Evolutionary conservation across 139 green algal species (phyloP).

Genomic region (Trebouxia sp.): DNA sequence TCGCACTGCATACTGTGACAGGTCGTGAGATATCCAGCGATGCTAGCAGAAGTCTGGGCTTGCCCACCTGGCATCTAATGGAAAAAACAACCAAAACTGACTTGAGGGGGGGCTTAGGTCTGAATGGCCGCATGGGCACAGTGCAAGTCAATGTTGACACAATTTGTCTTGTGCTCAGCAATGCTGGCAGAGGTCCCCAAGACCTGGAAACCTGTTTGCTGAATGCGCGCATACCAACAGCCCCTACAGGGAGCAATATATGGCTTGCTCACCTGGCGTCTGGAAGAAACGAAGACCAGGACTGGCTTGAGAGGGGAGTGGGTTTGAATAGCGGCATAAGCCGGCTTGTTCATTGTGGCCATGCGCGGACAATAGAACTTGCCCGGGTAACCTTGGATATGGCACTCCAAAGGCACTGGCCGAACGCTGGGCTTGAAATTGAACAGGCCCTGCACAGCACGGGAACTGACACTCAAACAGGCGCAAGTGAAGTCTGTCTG

Average conservation of each 20-base stretch:
- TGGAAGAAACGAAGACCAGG: constrained; percentile 73
- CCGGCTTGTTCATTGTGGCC: constrained; percentile 98
- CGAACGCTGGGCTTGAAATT: constrained; percentile 97
- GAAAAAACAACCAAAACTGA: too few species aligned
- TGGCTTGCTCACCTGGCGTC: constrained; percentile 8
- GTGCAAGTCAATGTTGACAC: too few species aligned
- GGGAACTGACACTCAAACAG: not conserved
- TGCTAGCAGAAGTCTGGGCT: too few species aligned
- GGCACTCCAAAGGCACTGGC: constrained; percentile 92
- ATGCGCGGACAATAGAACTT: constrained; percentile 98
- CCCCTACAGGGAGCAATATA: not conserved
- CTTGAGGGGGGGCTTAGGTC: too few species aligned
- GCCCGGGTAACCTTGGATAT: constrained; percentile 93
- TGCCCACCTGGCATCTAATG: too few species aligned
- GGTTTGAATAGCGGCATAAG: constrained; percentile 92
- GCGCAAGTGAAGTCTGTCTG: not conserved
- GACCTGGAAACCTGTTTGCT: too few species aligned
- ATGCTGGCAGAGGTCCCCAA: too few species aligned
- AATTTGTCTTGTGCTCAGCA: too few species aligned
- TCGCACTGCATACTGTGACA: too few species aligned
- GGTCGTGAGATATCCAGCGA: too few species aligned
- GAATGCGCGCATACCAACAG: not conserved
- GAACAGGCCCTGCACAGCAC: constrained; percentile 82
- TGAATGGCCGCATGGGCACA: too few species aligned
- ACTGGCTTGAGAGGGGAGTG: constrained; percentile 93